Base-by-base conservation (phyloP, 2,329 filamentous ascomycete species). In the Fonsecaea nubica region DNA sequence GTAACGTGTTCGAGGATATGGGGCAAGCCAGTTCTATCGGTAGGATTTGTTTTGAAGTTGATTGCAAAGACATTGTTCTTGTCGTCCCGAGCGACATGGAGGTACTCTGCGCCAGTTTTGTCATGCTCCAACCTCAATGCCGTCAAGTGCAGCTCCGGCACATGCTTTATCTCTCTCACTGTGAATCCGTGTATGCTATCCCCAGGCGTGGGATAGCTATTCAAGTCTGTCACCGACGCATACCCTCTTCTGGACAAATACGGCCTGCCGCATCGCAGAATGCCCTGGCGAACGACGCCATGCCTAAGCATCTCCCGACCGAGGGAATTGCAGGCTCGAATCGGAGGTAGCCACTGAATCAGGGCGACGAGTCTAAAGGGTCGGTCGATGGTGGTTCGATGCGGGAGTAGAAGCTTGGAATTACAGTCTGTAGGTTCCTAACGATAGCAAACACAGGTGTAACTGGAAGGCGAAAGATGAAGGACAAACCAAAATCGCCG, bases 11-110 rank as follows among this genome's bases (percentile, higher is more conserved):
- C 95, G 64, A 99, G 85, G 73, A 99, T 98, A 80, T 99, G 95
- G 18, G 95, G 95, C 52, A 99, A 89, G 58, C 95, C 95, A 0
- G 95, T 98, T 75, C 95, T 93, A 80, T 99, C 93, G 8, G 93
- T 93, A 18, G 95, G 95, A 77, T 98, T 98, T 30, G 95, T 99
- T 86, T 97, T 97, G 88, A 99, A 99, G 60, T 93, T 95, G 75
- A 99, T 96, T 42, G 93, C 96, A 81, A 99, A 99, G 77, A 98
- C 95, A 91, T 99, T 99, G 82, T 99, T 99, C 83, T 90, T 91
- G 77, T 99, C 95, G 65, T 98, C 93, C 73, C 94, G 86, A 15
- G 93, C 94, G 74, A 99, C 90, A 80, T 99, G 95, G 55, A 99
- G 85, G 77, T 98, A 97, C 72, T 99, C 92, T 70, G 95, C 95